Conservation (phyloP, 75 land plant species). For the Cunninghamia lanceolata region DNA sequence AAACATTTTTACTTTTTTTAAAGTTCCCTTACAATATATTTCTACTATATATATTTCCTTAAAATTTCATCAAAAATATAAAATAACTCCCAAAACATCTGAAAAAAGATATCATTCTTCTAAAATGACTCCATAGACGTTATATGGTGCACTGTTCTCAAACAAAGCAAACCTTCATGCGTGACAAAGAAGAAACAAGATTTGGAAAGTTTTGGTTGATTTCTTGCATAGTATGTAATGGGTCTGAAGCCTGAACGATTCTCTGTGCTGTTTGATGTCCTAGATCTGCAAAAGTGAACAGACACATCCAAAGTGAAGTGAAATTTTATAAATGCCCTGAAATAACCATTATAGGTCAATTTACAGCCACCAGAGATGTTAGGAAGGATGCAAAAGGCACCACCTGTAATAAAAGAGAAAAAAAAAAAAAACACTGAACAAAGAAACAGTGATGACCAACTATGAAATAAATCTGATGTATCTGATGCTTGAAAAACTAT, state of each 20-base stretch:
- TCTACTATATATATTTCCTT: neutral
- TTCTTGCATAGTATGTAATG: constrained; percentile 90
- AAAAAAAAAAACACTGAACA: constrained; percentile 25
- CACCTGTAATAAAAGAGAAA: constrained; percentile 28
- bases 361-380: constrained; percentile 9
- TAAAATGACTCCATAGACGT: neutral
- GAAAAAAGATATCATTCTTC: neutral
- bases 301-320: neutral
- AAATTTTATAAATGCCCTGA: neutral
- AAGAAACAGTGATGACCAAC: constrained; percentile 32
- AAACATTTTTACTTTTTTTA: neutral
- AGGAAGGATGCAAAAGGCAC: neutral
- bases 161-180: constrained; percentile 63
- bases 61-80: neutral
- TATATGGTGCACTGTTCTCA: neutral
- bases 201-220: constrained; percentile 94
- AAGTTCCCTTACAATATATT: neutral
- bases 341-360: constrained; percentile 15
- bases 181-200: constrained; percentile 90
- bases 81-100: neutral
- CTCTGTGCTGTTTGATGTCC: constrained; percentile 95
- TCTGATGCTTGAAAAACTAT: constrained; percentile 33
- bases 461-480: constrained; percentile 30
- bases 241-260: constrained; percentile 85
- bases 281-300: constrained; percentile 52